A percentile compares a stretch with the other conserved stretches of the same genome.
phyloP scores from a whole-genome alignment of 2,329 filamentous ascomycete species.

The Phoma sp. region DNA sequence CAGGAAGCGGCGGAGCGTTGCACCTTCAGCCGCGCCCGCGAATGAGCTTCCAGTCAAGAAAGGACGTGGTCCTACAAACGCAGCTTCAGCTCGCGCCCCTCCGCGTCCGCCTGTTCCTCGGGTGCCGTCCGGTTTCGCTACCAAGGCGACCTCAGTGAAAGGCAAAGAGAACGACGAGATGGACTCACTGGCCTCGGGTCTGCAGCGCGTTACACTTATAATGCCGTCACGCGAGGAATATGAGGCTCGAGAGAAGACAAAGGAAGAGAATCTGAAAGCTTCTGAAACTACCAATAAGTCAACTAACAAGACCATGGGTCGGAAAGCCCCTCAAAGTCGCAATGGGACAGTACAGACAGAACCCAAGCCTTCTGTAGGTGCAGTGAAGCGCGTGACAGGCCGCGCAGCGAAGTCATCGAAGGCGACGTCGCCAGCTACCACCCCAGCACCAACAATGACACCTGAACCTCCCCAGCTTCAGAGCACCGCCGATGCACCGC shows the following conservation, averaged over 20 bases:
- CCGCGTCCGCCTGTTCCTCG: conserved; percentile 51
- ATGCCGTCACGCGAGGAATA: conserved; percentile 64
- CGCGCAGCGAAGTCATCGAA: conserved; percentile 34
- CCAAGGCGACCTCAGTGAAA: conserved; percentile 26
- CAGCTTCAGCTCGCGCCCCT: conserved; percentile 39
- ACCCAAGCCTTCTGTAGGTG: conserved; percentile 22
- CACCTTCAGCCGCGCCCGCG: conserved; percentile 24
- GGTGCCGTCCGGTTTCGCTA: conserved; percentile 46
- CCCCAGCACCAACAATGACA: conserved; percentile 45
- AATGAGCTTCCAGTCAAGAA: conserved; percentile 64
- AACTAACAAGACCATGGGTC: conserved; percentile 25
- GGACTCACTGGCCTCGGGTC: conserved; percentile 58
- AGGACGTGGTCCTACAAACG: conserved; percentile 56
- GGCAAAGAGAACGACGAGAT: conserved; percentile 48
- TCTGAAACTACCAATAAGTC: conserved; percentile 42
- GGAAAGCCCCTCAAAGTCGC: conserved; percentile 31
- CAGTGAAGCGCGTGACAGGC: conserved; percentile 34
- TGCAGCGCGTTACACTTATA: conserved; percentile 66
- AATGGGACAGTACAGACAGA: conserved; percentile 20
- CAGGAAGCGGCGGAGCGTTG: conserved; percentile 40
- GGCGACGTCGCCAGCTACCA: conserved; percentile 43
- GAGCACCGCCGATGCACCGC: conserved; percentile 25
- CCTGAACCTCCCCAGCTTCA: conserved; percentile 35
- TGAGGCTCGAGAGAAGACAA: conserved; percentile 57
- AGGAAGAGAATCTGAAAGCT: conserved; percentile 50